Evolutionary conservation across 345 rosid species (phyloP).

Genomic region (Euphorbia pulcherrima): DNA sequence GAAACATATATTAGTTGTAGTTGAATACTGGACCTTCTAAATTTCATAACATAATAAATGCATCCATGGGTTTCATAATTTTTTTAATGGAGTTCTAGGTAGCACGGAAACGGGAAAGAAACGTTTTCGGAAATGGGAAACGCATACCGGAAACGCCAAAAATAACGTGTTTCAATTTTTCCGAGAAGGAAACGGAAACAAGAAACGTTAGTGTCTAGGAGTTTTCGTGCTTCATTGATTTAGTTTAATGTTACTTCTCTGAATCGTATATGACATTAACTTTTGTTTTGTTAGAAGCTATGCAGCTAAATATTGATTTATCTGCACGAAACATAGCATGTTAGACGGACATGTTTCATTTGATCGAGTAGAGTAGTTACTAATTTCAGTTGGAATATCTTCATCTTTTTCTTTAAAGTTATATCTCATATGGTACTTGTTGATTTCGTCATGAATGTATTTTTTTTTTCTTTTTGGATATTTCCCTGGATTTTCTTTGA

Average conservation of each 20-base stretch:
- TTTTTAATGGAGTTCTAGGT: neutral
- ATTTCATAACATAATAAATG: neutral
- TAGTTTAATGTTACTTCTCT: neutral
- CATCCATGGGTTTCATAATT: neutral
- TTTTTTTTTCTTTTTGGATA: neutral
- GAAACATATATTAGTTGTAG: slow-evolving; percentile 1
- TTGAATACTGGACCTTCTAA: neutral
- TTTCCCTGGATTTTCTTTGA: neutral
- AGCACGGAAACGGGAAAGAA: no score
- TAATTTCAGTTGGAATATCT: neutral
- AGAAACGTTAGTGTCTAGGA: no score
- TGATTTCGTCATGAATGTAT: neutral
- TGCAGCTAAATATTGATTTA: neutral
- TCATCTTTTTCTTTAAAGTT: neutral
- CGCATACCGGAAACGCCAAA: no score
- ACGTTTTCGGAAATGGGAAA: no score
- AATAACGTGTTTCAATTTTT: no score
- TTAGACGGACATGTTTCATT: neutral
- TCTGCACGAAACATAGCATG: neutral
- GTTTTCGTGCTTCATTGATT: no score
- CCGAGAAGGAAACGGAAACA: no score
- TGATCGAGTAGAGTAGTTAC: no score
- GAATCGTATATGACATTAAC: neutral
- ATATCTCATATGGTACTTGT: neutral
- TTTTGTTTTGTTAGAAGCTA: neutral